Conservation (phyloP, 495 filamentous ascomycete genomes). For the Terfezia claveryi region DNA sequence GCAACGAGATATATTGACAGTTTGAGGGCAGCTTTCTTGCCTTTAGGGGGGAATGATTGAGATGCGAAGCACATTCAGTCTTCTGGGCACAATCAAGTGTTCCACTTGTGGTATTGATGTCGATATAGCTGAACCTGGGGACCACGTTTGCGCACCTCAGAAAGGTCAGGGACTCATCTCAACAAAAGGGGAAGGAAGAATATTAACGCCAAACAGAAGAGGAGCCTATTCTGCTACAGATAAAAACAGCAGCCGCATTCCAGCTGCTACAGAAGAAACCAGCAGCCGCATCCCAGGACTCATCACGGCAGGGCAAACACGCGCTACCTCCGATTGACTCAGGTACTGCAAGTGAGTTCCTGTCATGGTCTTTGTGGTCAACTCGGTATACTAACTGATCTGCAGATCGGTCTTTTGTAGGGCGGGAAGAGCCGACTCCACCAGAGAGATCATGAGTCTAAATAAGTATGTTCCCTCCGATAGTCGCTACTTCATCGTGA, state of each 20-base stretch:
- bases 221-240: no score
- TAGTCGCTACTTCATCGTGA: no score
- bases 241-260: no score
- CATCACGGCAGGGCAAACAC: neutral
- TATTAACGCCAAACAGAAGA: no score
- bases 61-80: constrained; percentile 22
- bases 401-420: constrained; percentile 39
- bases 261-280: no score
- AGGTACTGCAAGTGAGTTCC: constrained; percentile 33
- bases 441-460: no score
- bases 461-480: no score
- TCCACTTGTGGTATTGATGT: constrained; percentile 69
- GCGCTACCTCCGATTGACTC: constrained; percentile 31
- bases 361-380: neutral
- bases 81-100: constrained; percentile 87
- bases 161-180: constrained; percentile 6
- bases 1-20: no score
- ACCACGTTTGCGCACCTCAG: constrained; percentile 47
- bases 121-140: constrained; percentile 77
- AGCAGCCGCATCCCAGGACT: no score
- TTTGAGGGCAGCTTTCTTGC: no score
- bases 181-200: neutral
- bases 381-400: no score
- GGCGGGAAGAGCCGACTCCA: constrained; percentile 36
- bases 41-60: no score